Conservation (phyloP, 768 basidiomycete genomes). For the Boletus patriciae region DNA sequence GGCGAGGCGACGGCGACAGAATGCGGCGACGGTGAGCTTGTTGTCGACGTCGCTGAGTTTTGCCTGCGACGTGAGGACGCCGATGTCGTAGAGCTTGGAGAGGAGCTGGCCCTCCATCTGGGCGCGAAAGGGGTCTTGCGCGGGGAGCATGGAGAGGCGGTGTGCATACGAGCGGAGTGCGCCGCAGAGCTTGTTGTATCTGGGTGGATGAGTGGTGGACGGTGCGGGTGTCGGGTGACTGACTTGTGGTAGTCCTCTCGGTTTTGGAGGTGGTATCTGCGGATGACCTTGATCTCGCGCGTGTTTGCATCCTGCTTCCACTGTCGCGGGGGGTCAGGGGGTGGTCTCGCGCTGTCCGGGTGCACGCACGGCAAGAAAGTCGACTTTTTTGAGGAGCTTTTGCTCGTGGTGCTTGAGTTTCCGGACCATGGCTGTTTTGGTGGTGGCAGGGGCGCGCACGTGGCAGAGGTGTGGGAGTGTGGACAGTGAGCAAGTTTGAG, state of each 20-base stretch:
- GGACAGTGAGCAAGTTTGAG: slow-evolving; percentile 20
- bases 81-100: slow-evolving; percentile 96
- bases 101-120: slow-evolving; percentile 86
- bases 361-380: slow-evolving; percentile 82
- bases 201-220: slow-evolving; percentile 24
- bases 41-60: slow-evolving; percentile 93
- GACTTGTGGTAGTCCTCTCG: slow-evolving; percentile 94
- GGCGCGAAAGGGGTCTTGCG: slow-evolving; percentile 83
- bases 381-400: slow-evolving; percentile 93
- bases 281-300: slow-evolving; percentile 91
- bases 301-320: slow-evolving; percentile 95
- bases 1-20: slow-evolving; percentile 88
- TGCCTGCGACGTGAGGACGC: slow-evolving; percentile 79
- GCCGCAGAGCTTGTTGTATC: slow-evolving; percentile 95
- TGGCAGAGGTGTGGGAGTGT: slow-evolving; percentile 34
- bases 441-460: slow-evolving; percentile 24
- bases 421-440: slow-evolving; percentile 57
- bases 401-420: slow-evolving; percentile 97
- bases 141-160: slow-evolving; percentile 80
- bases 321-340: slow-evolving; percentile 39
- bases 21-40: slow-evolving; percentile 92
- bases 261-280: slow-evolving; percentile 93
- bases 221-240: neutral
- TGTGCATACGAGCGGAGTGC: slow-evolving; percentile 83
- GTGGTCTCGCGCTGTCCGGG: neutral